A percentile compares a stretch with the other conserved stretches of the same genome.
phyloP scores from a whole-genome alignment of 1,284 basidiomycete species.

The Schizophyllum amplum region DNA sequence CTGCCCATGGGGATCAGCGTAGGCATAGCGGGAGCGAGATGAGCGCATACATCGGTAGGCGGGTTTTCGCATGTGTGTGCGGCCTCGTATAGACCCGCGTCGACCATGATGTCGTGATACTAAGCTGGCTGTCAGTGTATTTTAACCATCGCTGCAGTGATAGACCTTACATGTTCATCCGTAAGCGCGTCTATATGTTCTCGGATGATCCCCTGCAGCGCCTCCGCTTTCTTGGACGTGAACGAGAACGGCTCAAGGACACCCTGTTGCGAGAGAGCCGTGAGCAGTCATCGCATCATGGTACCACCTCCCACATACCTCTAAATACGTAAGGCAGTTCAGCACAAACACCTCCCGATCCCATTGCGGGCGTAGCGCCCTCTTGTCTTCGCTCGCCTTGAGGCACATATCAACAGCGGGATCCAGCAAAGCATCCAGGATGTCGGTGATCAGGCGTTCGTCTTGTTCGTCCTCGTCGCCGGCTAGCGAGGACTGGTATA shows the following conservation, averaged over 20 bases:
- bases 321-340: conserved; percentile 77
- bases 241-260: conserved; percentile 70
- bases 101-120: conserved; percentile 66
- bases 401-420: conserved; percentile 76
- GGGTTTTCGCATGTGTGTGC: conserved; percentile 48
- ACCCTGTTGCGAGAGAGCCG: conserved; percentile 39
- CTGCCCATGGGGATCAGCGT: conserved; percentile 21
- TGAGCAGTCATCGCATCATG: not conserved
- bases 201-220: conserved; percentile 58
- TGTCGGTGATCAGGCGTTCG: conserved; percentile 50
- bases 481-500: conserved; percentile 78
- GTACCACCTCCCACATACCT: conserved; percentile 43
- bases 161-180: conserved; percentile 62
- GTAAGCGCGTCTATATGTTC: conserved; percentile 58
- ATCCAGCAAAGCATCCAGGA: conserved; percentile 77
- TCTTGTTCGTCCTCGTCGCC: conserved; percentile 42
- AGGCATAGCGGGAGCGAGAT: not conserved
- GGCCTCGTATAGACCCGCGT: conserved; percentile 67
- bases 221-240: conserved; percentile 51
- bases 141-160: not conserved
- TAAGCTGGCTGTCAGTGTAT: conserved; percentile 21
- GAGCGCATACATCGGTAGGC: not conserved
- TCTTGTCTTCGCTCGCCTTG: conserved; percentile 61
- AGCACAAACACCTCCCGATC: conserved; percentile 76
- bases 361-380: conserved; percentile 49